Conservation (phyloP, 1,284 basidiomycete genomes). For the Leccinum pachyderme region DNA sequence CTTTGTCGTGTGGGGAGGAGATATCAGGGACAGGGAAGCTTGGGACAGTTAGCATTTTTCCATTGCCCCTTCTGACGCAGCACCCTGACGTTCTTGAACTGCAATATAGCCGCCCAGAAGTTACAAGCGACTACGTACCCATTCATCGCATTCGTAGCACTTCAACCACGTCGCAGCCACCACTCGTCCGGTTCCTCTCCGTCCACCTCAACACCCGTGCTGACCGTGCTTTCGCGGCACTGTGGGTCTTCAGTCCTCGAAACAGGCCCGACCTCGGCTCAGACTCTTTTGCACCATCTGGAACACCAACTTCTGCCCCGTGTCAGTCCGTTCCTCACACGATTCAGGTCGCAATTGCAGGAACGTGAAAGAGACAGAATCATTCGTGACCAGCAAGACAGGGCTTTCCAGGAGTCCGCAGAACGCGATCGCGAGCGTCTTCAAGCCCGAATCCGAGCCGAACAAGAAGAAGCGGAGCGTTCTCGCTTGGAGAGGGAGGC, state of each 20-base stretch:
- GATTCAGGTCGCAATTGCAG: constrained; percentile 49
- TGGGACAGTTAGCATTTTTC: constrained; percentile 65
- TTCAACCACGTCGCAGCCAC: constrained; percentile 67
- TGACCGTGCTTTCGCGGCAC: constrained; percentile 83
- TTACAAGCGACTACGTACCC: constrained; percentile 89
- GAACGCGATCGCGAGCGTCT: constrained; percentile 71
- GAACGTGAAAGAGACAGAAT: constrained; percentile 64
- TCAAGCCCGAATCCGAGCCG: constrained; percentile 48
- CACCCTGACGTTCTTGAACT: constrained; percentile 3
- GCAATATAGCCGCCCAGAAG: constrained; percentile 71
- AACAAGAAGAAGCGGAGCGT: constrained; percentile 38
- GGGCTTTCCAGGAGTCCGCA: constrained; percentile 68
- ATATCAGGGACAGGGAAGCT: constrained; percentile 77
- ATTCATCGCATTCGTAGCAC: constrained; percentile 86
- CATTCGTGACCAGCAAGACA: constrained; percentile 80
- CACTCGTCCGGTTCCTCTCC: constrained; percentile 39
- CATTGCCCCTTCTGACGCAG: neutral
- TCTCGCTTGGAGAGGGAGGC: constrained; percentile 32
- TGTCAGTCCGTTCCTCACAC: constrained; percentile 68
- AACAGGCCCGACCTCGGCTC: constrained; percentile 57
- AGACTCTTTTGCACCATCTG: constrained; percentile 64
- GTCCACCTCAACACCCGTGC: constrained; percentile 44
- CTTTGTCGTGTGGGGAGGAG: constrained; percentile 74
- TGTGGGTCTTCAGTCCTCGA: constrained; percentile 61
- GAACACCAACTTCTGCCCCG: constrained; percentile 74